Percentiles rank a stretch among this genome's conserved stretches.
These are phyloP conservation scores for Eucalyptus cloeziana DNA, from an alignment of 345 rosid species.

Conservation along the genomic window DNA sequence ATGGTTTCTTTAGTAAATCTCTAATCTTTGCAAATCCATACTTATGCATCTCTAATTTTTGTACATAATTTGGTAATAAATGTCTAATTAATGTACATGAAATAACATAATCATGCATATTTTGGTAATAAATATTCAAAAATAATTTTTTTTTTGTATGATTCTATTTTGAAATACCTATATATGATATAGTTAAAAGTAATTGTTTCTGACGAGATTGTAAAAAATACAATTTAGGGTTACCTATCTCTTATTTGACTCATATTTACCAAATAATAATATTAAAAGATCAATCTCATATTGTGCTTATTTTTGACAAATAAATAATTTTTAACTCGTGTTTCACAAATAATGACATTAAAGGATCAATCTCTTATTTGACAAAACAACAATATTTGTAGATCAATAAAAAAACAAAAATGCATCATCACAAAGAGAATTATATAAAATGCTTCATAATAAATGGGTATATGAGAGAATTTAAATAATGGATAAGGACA, in stretches of 20 bases:
- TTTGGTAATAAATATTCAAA: background rate
- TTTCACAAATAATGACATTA: background rate
- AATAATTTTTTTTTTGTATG: background rate
- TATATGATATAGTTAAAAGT: background rate
- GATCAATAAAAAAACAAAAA: background rate
- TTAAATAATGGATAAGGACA: background rate
- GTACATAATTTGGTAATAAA: background rate
- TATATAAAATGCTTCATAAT: background rate
- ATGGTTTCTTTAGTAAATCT: background rate
- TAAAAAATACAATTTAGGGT: background rate
- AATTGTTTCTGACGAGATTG: background rate
- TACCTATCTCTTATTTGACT: background rate
- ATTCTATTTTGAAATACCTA: background rate
- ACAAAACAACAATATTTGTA: background rate
- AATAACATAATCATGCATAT: background rate
- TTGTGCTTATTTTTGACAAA: background rate
- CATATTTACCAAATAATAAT: background rate
- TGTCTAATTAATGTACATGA: background rate
- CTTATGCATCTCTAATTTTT: background rate
- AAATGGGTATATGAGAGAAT: background rate
- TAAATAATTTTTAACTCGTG: background rate
- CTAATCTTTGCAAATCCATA: background rate
- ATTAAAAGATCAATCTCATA: background rate
- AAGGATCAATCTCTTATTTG: background rate
- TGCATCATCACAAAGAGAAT: background rate